These are phyloP conservation scores for Pyrenophora tritici-repentis DNA, from an alignment of 2,329 filamentous ascomycete genomes.

Conservation along the genomic window DNA sequence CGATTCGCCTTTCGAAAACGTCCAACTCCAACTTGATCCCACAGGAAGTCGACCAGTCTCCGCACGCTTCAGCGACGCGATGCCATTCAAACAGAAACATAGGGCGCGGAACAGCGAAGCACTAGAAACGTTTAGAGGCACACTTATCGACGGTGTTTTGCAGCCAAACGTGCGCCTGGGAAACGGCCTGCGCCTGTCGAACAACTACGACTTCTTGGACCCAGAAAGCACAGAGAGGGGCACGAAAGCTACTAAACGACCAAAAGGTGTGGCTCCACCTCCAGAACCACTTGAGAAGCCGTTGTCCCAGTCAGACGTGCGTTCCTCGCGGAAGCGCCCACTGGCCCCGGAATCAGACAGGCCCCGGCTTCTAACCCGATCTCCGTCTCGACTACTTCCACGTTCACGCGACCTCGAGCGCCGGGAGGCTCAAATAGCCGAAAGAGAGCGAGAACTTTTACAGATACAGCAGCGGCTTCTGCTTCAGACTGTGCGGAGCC, in stretches of 20 bases:
- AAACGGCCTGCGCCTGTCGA: slow-evolving; percentile 17
- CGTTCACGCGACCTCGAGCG: slow-evolving; percentile 4
- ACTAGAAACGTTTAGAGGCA: slow-evolving; percentile 23
- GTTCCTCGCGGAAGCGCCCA: not conserved
- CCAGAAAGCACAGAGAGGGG: slow-evolving; percentile 1
- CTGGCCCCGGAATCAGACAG: not conserved
- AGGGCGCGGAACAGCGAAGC: slow-evolving; percentile 5
- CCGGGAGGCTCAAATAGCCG: slow-evolving; percentile 12
- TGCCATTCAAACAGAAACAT: not conserved
- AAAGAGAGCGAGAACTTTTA: slow-evolving; percentile 14
- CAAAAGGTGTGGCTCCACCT: not conserved
- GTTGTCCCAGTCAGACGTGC: not conserved
- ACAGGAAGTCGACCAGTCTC: slow-evolving; percentile 1
- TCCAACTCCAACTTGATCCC: slow-evolving; percentile 8
- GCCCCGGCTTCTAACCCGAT: not conserved
- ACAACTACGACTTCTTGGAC: slow-evolving; percentile 3
- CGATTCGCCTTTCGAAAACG: slow-evolving; percentile 12
- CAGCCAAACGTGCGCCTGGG: slow-evolving; percentile 29
- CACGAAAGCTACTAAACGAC: not conserved
- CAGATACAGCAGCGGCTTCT: slow-evolving; percentile 12
- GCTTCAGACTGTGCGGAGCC: slow-evolving; percentile 1
- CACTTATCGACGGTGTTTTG: slow-evolving; percentile 23
- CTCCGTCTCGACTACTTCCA: not conserved
- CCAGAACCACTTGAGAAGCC: not conserved
- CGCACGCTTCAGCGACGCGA: slow-evolving; percentile 5